phyloP scores from a whole-genome alignment of 2,329 filamentous ascomycete genomes.

The Coniochaeta hoffmannii region DNA sequence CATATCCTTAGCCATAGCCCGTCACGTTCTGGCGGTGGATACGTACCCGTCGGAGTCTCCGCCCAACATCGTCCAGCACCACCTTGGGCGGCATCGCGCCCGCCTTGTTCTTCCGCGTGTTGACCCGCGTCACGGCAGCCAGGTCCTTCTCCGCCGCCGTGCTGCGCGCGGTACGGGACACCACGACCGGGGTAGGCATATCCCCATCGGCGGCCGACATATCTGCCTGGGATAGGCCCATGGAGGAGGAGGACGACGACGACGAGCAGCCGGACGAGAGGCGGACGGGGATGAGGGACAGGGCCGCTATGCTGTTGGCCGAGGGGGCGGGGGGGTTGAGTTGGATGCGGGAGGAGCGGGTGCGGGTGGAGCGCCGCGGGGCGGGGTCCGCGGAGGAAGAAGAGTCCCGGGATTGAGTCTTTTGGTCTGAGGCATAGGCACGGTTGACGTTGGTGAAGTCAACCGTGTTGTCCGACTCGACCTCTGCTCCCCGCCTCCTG shows the following conservation, averaged over 20 bases:
- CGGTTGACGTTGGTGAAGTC: conserved; percentile 15
- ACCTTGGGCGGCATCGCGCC: conserved; percentile 23
- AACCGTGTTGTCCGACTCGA: not conserved
- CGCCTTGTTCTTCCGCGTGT: conserved; percentile 38
- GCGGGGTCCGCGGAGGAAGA: conserved; percentile 3
- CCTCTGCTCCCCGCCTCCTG: not conserved
- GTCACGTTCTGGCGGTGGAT: too few species aligned
- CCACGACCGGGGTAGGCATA: conserved; percentile 9
- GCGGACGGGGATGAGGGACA: conserved; percentile 23
- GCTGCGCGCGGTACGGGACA: conserved; percentile 5
- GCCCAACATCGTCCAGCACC: too few species aligned
- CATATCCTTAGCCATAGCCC: too few species aligned
- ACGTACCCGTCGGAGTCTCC: too few species aligned
- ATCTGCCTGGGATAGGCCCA: conserved; percentile 6
- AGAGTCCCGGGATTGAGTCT: not conserved
- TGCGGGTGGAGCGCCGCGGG: conserved; percentile 18
- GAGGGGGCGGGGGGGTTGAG: conserved; percentile 16
- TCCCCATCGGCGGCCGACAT: conserved; percentile 11
- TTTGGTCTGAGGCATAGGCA: conserved; percentile 15
- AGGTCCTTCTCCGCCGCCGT: conserved; percentile 30
- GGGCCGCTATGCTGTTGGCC: conserved; percentile 17
- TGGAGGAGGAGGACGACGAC: conserved; percentile 20
- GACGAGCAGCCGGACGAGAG: conserved; percentile 21
- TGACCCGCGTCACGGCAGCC: conserved; percentile 31
- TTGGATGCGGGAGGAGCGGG: conserved; percentile 14